These are phyloP conservation scores for Neofusicoccum kwambonambiense DNA, from an alignment of 2,329 filamentous ascomycete genomes.

Conservation along the genomic window DNA sequence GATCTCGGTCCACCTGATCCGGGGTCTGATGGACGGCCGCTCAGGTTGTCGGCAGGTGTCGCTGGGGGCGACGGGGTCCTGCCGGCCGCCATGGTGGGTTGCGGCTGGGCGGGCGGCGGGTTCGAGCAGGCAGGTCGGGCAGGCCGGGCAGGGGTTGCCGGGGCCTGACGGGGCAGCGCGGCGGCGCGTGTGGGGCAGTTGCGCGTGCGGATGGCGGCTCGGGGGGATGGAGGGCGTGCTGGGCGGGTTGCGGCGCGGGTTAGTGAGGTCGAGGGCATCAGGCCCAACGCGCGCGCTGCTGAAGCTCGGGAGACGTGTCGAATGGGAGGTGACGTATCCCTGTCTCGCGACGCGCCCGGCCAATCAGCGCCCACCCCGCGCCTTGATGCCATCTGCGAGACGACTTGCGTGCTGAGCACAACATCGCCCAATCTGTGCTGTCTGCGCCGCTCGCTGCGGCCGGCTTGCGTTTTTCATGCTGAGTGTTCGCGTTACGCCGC, in stretches of 20 bases:
- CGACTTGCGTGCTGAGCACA: slow-evolving; percentile 14
- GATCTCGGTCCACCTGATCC: background rate
- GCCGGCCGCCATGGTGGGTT: background rate
- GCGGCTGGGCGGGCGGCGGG: background rate
- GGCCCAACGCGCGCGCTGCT: background rate
- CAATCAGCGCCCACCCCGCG: background rate
- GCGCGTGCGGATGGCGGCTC: background rate
- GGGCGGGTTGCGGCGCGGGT: background rate
- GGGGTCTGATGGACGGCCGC: background rate
- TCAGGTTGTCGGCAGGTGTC: background rate
- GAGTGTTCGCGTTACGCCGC: too few species aligned
- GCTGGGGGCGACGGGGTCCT: background rate
- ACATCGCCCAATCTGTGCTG: background rate
- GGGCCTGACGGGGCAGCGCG: background rate
- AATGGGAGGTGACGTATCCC: slow-evolving; percentile 3
- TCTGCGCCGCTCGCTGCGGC: background rate
- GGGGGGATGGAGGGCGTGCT: background rate
- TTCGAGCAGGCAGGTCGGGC: background rate
- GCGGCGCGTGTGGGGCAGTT: background rate
- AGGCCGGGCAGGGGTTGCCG: background rate
- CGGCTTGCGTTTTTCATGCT: background rate
- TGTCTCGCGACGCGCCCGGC: background rate
- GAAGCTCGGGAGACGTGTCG: slow-evolving; percentile 6
- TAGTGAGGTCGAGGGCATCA: background rate
- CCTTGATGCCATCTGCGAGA: slow-evolving; percentile 16